phyloP scores from a whole-genome alignment of 176 grass and related monocot species.

The Microstegium vimineum region DNA sequence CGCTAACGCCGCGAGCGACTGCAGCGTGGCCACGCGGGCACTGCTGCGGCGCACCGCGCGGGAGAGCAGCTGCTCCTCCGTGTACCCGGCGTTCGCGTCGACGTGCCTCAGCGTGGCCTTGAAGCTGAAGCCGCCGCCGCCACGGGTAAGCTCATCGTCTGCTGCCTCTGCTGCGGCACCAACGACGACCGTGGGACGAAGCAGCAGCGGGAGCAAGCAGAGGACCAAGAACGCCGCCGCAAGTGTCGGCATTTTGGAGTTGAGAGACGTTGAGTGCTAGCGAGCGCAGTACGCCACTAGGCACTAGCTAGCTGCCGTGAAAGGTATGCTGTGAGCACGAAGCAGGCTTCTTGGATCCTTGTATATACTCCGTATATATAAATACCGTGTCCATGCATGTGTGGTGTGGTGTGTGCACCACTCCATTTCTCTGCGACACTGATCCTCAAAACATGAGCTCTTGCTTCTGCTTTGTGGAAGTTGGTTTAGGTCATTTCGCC shows the following conservation, averaged over 20 bases:
- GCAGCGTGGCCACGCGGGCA: background rate
- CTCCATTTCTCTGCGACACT: background rate
- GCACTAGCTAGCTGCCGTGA: conserved; percentile 10
- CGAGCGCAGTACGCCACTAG: conserved; percentile 7
- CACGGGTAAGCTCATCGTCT: background rate
- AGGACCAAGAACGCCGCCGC: background rate
- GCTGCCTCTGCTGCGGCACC: background rate
- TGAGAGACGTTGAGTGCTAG: background rate
- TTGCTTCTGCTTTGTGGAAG: conserved; percentile 7
- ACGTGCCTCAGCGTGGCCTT: conserved; percentile 18
- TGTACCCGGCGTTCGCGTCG: background rate
- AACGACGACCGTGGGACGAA: background rate
- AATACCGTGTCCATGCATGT: conserved; percentile 18
- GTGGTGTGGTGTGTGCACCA: background rate
- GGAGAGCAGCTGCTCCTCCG: background rate
- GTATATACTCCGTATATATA: background rate
- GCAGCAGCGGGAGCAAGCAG: conserved; percentile 2
- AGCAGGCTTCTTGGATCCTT: conserved; percentile 24
- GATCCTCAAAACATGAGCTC: conserved; percentile 23
- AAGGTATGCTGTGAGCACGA: conserved; percentile 32
- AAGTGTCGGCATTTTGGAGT: background rate
- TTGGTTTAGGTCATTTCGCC: background rate
- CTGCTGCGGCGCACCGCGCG: background rate
- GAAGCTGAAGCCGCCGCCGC: conserved; percentile 30
- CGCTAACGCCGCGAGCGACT: background rate